phyloP scores from a whole-genome alignment of 495 filamentous ascomycete genomes.

The Lasiosphaeriaceae sp. region DNA sequence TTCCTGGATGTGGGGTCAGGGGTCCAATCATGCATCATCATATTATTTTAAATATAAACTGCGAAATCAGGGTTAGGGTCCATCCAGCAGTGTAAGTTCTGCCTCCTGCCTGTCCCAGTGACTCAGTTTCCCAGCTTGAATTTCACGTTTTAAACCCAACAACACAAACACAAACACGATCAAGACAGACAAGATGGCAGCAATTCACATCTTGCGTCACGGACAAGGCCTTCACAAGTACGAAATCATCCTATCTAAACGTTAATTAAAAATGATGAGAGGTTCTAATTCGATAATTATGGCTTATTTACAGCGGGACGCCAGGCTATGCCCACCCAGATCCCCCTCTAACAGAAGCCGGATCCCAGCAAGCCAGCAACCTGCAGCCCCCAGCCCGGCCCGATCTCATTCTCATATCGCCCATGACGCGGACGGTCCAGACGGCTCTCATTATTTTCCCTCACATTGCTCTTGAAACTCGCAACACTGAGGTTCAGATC shows the following conservation, averaged over 20 bases:
- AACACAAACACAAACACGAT: too few species aligned
- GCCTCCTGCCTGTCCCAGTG: too few species aligned
- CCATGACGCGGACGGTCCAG: constrained; percentile 52
- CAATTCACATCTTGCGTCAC: constrained; percentile 1
- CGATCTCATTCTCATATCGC: constrained; percentile 48
- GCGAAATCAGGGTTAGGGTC: too few species aligned
- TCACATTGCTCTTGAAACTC: background rate
- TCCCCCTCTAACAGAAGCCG: constrained; percentile 47
- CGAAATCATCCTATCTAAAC: background rate
- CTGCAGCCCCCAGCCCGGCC: constrained; percentile 40
- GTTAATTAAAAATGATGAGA: background rate
- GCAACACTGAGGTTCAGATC: background rate
- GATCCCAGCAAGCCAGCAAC: constrained; percentile 44
- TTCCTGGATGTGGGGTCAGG: too few species aligned
- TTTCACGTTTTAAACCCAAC: too few species aligned
- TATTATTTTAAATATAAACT: too few species aligned
- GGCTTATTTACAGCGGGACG: background rate
- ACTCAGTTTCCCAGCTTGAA: too few species aligned
- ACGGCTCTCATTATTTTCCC: constrained; percentile 45
- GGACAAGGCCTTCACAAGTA: constrained; percentile 4
- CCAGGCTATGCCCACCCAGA: constrained; percentile 39
- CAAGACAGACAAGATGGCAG: background rate
- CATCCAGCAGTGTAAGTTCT: too few species aligned
- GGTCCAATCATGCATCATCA: too few species aligned
- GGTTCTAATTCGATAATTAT: background rate